These are phyloP conservation scores for Nakazawaea populi DNA, from an alignment of 805 yeast genomes.

Conservation along the genomic window DNA sequence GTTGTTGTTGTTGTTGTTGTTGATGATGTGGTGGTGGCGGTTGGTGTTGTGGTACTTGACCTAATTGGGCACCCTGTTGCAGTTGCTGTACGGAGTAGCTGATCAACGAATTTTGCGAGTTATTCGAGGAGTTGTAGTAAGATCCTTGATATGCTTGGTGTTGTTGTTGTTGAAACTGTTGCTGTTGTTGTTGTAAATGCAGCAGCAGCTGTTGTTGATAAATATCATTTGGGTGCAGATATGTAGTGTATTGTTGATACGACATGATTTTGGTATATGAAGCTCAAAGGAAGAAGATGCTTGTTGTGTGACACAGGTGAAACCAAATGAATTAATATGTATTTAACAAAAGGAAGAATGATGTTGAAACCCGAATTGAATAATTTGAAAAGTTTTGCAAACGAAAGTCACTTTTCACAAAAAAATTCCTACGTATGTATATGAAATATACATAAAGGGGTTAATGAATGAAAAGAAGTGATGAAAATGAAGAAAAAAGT, in stretches of 20 bases:
- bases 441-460: background rate
- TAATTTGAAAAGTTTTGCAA: background rate
- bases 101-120: slow-evolving; percentile 2
- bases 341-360: too few species aligned
- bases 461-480: background rate
- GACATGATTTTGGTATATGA: background rate
- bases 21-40: background rate
- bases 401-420: background rate
- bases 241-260: slow-evolving; percentile 1
- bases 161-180: background rate
- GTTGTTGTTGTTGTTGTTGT: background rate
- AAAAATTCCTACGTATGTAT: too few species aligned
- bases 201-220: background rate
- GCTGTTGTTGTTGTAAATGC: background rate
- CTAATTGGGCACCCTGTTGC: too few species aligned
- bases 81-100: background rate
- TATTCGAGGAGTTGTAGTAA: slow-evolving; percentile 3
- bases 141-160: background rate
- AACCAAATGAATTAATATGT: too few species aligned
- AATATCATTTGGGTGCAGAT: slow-evolving; percentile 2
- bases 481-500: too few species aligned
- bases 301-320: too few species aligned
- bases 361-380: background rate
- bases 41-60: background rate
- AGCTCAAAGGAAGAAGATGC: too few species aligned